Evolutionary conservation across 2,329 filamentous ascomycete genomes (phyloP), one percentile per base, ranked within the genome.

Genomic region (Parafenestella ontariensis): DNA sequence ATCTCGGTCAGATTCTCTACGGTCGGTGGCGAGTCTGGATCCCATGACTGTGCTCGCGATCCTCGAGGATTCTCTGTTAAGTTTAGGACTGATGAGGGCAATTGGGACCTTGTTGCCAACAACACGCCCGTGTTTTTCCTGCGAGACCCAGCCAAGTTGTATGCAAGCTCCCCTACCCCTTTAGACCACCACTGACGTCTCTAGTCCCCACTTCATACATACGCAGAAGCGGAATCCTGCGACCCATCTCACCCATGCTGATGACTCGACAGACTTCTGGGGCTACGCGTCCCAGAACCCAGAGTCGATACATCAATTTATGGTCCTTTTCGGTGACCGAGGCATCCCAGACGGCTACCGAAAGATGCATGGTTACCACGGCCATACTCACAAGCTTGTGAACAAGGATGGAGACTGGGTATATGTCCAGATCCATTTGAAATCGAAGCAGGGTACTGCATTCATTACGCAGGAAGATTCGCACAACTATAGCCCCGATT

Each of bases 91-190:
- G 31, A 34, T 4, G 31, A 34, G 15, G 31, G 31, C 1, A 34
- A 34, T 15, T 34, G 85, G 83, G 88, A 90, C 66, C 81, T 87
- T 73, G 88, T 91, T 7, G 85, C 84, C 57, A 90, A 90, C 78
- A 91, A 91, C 70, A 90, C 87, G 0, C 89, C 89, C 0, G 85
- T 90, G 2, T 92, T 91, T 80, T 91, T 92, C 76, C 69, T 91
- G n/a, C 81, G 89, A 48, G 89, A 91, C 58, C 87, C 89, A 0
- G 82, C 86, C 59, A 91, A 91, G 73, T 91, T 67, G n/a, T n/a
- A n/a, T n/a, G n/a, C n/a, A n/a, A n/a, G n/a, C n/a, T n/a, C n/a
- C n/a, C n/a, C n/a, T n/a, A n/a, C n/a, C n/a, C n/a, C n/a, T n/a
- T n/a, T n/a, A n/a, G n/a, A n/a, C n/a, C n/a, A n/a, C n/a, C n/a